phyloP scores from a whole-genome alignment of 163 green algal genomes.

The Scenedesmus sp. region DNA sequence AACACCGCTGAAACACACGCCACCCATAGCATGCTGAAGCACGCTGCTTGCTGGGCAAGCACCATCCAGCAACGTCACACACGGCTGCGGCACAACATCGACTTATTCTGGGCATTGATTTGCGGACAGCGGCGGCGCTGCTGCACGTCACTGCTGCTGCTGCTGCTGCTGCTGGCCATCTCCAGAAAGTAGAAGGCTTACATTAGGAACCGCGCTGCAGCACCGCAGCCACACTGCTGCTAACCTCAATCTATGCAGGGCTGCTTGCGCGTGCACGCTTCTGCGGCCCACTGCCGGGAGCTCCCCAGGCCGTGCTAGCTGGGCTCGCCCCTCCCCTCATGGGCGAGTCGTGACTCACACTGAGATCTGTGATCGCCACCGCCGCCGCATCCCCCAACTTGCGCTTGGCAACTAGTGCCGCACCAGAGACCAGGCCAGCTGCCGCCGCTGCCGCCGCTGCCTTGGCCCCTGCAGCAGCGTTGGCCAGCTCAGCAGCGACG shows the following conservation, averaged over 20 bases:
- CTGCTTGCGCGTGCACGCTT: constrained; percentile 24
- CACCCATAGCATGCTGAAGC: too few species aligned
- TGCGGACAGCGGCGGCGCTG: too few species aligned
- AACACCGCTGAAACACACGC: too few species aligned
- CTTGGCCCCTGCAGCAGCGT: not conserved
- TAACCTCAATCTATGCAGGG: not conserved
- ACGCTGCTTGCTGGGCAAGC: too few species aligned
- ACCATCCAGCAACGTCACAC: too few species aligned
- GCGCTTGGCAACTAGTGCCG: not conserved
- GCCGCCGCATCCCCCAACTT: not conserved
- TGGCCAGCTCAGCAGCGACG: not conserved
- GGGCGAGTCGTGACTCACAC: constrained; percentile 4
- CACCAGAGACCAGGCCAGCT: not conserved
- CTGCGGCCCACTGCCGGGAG: not conserved
- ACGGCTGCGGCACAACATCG: too few species aligned
- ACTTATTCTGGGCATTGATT: too few species aligned
- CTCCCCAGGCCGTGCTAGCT: not conserved
- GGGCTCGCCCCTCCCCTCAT: constrained; percentile 12
- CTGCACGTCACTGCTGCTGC: not conserved
- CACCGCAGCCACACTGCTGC: not conserved
- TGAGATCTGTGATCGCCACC: constrained; percentile 14
- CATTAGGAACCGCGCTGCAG: too few species aligned
- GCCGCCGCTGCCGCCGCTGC: not conserved
- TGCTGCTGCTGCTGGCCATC: not conserved
- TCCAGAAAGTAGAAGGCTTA: too few species aligned